Evolutionary conservation across 345 rosid genomes (phyloP).

Genomic region (Litchi chinensis): DNA sequence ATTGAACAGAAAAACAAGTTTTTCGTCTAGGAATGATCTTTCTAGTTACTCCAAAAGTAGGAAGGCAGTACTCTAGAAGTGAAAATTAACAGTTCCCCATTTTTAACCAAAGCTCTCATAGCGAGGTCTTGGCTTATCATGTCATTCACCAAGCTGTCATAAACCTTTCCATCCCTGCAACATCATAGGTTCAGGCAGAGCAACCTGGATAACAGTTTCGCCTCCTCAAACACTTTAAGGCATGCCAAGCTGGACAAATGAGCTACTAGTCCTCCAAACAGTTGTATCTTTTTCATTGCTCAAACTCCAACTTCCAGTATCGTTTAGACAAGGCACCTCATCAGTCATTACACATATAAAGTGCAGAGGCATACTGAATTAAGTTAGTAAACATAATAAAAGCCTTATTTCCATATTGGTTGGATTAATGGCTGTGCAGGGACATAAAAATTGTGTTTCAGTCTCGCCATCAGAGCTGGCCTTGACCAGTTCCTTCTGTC

Average conservation of each 20-base stretch:
- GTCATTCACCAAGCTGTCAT: slow-evolving; percentile 43
- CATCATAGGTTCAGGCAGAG: slow-evolving; percentile 42
- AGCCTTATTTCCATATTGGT: slow-evolving; percentile 66
- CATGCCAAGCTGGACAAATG: slow-evolving; percentile 75
- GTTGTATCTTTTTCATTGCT: slow-evolving; percentile 16
- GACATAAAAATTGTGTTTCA: slow-evolving; percentile 5
- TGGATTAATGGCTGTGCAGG: slow-evolving; percentile 49
- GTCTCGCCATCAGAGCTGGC: neutral
- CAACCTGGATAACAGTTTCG: slow-evolving; percentile 38
- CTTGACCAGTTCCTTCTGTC: neutral
- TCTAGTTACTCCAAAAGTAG: slow-evolving; percentile 57
- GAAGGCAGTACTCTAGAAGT: slow-evolving; percentile 59
- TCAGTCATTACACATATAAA: neutral
- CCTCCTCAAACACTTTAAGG: slow-evolving; percentile 44
- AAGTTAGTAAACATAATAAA: slow-evolving; percentile 5
- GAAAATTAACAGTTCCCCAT: slow-evolving; percentile 69
- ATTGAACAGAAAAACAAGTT: neutral
- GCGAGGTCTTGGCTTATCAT: slow-evolving; percentile 55
- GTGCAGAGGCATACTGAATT: neutral
- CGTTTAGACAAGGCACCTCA: slow-evolving; percentile 7
- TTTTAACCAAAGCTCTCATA: slow-evolving; percentile 50
- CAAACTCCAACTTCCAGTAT: slow-evolving; percentile 57
- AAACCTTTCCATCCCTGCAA: slow-evolving; percentile 47
- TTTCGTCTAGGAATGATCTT: neutral
- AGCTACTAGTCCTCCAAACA: slow-evolving; percentile 40